Evolutionary conservation across 106 monocot genomes (phyloP).

Genomic region (Iris macrosiphon): DNA sequence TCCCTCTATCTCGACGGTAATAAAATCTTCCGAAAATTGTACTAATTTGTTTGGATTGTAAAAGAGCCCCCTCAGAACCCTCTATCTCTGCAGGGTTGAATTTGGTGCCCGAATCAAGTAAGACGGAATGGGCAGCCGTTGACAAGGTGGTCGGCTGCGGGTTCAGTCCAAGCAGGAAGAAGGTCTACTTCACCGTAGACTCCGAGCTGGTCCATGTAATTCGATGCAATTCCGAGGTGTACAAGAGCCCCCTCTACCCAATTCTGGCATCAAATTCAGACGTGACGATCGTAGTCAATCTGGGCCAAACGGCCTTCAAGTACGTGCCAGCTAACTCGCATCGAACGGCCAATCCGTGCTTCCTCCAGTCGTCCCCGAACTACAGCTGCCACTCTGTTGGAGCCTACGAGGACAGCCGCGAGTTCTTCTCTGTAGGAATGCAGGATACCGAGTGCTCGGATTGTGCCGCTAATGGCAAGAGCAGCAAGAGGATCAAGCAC

Average conservation of each 20-base stretch:
- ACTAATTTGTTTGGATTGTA: too few relatives aligned
- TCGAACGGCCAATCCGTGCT: constrained; percentile 47
- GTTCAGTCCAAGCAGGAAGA: constrained; percentile 58
- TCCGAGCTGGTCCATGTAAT: constrained; percentile 47
- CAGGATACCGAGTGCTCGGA: constrained; percentile 25
- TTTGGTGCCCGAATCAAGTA: constrained; percentile 43
- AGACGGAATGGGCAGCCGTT: constrained; percentile 34
- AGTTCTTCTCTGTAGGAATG: constrained; percentile 61
- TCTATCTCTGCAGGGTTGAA: constrained; percentile 70
- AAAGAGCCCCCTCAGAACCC: too few relatives aligned
- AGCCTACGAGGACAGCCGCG: constrained; percentile 45
- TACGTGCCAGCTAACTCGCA: constrained; percentile 55
- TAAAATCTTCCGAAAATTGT: too few relatives aligned
- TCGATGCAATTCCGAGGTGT: constrained; percentile 59
- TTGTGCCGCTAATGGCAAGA: background rate
- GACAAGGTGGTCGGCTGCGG: constrained; percentile 76
- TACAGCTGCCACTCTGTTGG: background rate
- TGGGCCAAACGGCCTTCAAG: constrained; percentile 64
- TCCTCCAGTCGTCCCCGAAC: constrained; percentile 10
- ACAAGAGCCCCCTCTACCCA: constrained; percentile 57
- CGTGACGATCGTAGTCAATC: constrained; percentile 51
- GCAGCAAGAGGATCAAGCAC: constrained; percentile 19
- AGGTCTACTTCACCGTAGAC: constrained; percentile 80
- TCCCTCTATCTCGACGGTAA: constrained; percentile 75
- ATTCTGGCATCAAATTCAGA: constrained; percentile 42